A percentile compares a stretch with the other conserved stretches of the same genome.
These are phyloP conservation scores for Aspergillus brunneoviolaceus DNA, from an alignment of 2,329 filamentous ascomycete species.

Conservation along the genomic window DNA sequence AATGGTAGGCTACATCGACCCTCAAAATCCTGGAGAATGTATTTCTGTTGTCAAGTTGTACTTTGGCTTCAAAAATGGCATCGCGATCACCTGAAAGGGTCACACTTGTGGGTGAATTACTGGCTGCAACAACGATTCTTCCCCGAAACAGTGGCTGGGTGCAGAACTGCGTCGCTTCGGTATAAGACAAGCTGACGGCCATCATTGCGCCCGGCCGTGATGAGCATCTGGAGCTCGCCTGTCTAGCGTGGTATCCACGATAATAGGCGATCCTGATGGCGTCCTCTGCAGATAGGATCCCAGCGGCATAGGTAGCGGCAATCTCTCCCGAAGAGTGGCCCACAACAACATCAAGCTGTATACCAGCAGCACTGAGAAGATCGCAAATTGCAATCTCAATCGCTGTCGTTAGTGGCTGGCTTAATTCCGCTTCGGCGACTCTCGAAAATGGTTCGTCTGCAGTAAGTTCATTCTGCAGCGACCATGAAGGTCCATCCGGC, in stretches of 20 bases:
- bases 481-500: constrained; percentile 16
- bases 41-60: constrained; percentile 21
- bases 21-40: constrained; percentile 24
- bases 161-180: constrained; percentile 14
- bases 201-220: constrained; percentile 23
- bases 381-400: constrained; percentile 18
- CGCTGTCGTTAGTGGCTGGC: constrained; percentile 20
- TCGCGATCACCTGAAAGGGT: constrained; percentile 38
- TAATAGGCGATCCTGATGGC: constrained; percentile 20
- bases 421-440: constrained; percentile 11
- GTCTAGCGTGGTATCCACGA: constrained; percentile 10
- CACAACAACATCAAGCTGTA: constrained; percentile 15
- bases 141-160: constrained; percentile 18
- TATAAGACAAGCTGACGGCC: constrained; percentile 20
- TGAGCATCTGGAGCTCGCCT: not conserved
- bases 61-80: constrained; percentile 23
- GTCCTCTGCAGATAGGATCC: constrained; percentile 9
- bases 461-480: constrained; percentile 7
- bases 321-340: constrained; percentile 26
- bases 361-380: constrained; percentile 11
- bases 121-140: constrained; percentile 32
- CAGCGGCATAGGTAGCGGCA: constrained; percentile 21
- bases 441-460: not conserved
- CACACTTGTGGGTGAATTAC: constrained; percentile 39
- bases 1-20: constrained; percentile 30